phyloP scores from a whole-genome alignment of 1,284 basidiomycete species.

The Uromyces viciae-fabae region DNA sequence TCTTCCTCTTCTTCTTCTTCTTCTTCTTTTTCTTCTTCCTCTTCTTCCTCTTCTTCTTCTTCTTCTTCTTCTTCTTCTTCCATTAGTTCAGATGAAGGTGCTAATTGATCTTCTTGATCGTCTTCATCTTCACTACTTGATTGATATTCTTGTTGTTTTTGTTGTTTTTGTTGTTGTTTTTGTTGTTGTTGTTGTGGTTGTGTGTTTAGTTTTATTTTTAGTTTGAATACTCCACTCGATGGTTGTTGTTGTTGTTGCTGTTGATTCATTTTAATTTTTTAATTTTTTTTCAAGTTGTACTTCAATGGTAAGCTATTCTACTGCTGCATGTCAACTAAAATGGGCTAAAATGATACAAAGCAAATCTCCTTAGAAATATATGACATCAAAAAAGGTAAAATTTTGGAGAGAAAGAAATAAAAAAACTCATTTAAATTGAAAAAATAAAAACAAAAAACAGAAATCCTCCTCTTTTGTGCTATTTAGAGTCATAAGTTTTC shows the following conservation, averaged over 20 bases:
- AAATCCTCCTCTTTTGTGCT: too few relatives aligned
- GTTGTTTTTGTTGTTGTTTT: not conserved
- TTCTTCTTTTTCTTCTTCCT: not conserved
- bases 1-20: not conserved
- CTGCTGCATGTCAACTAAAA: too few relatives aligned
- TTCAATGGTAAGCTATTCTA: too few relatives aligned
- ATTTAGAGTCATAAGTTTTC: too few relatives aligned
- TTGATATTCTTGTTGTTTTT: not conserved
- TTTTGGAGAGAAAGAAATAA: too few relatives aligned
- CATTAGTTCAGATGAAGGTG: constrained; percentile 10
- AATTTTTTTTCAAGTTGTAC: too few relatives aligned
- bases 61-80: constrained; percentile 29
- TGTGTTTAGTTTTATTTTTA: constrained; percentile 36
- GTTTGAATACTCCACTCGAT: constrained; percentile 9
- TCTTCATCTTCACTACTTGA: not conserved
- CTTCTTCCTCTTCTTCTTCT: not conserved
- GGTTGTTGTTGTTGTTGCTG: not conserved
- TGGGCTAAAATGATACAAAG: too few relatives aligned
- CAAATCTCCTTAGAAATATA: too few relatives aligned
- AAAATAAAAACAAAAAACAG: too few relatives aligned
- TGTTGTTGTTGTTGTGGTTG: constrained; percentile 12
- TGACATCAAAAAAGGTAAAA: too few relatives aligned
- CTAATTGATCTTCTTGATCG: constrained; percentile 35
- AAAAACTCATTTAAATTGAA: too few relatives aligned
- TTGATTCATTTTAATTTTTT: not conserved